These are phyloP conservation scores for Pseudovirgaria hyperparasitica DNA, from an alignment of 2,329 filamentous ascomycete species.

Conservation along the genomic window DNA sequence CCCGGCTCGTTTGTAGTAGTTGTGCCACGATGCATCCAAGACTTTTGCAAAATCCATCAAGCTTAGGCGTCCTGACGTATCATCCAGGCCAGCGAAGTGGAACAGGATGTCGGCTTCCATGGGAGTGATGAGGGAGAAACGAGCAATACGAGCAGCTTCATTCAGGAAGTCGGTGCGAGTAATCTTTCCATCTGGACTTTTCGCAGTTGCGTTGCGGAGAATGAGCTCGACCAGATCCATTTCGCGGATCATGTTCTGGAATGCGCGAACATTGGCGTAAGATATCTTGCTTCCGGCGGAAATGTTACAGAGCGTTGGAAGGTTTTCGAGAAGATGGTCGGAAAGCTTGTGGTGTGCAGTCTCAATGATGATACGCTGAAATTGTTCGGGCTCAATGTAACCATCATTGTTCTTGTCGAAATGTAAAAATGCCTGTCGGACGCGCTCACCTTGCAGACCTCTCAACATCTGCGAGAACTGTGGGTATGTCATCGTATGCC, in stretches of 20 bases:
- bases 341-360: constrained; percentile 93
- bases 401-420: constrained; percentile 89
- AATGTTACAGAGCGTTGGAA: constrained; percentile 91
- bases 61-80: constrained; percentile 72
- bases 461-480: constrained; percentile 98
- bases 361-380: constrained; percentile 90
- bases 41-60: constrained; percentile 87
- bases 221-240: constrained; percentile 97
- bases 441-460: constrained; percentile 87
- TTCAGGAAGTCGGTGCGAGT: constrained; percentile 89
- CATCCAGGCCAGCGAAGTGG: constrained; percentile 90
- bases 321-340: constrained; percentile 83
- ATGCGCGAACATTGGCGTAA: constrained; percentile 92
- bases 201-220: constrained; percentile 70
- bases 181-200: constrained; percentile 83
- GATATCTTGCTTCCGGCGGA: constrained; percentile 85
- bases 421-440: constrained; percentile 84
- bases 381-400: constrained; percentile 90
- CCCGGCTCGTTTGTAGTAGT: constrained; percentile 44
- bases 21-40: constrained; percentile 83
- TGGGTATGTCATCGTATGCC: constrained; percentile 85
- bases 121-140: constrained; percentile 92
- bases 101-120: constrained; percentile 99
- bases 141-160: constrained; percentile 78
- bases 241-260: constrained; percentile 94